Conservation (phyloP, 164 flowering plant genomes). For the Kalanchoe fedtschenkoi region DNA sequence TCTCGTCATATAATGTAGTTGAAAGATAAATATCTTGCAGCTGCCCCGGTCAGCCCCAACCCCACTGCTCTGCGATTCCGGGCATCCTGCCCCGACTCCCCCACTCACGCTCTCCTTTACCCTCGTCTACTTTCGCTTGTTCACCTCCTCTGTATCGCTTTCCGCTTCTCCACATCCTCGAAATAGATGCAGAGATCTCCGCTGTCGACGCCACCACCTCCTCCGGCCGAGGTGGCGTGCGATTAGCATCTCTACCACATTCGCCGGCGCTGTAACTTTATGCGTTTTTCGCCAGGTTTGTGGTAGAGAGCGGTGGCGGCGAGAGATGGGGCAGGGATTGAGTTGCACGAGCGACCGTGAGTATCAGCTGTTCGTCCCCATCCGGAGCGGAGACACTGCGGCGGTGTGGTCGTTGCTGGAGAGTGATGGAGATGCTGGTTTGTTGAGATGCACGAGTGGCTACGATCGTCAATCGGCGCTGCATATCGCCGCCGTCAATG, state of each 20-base stretch:
- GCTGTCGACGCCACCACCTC: neutral
- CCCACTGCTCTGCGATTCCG: no score
- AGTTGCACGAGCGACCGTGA: slow-evolving; percentile 50
- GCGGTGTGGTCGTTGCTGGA: slow-evolving; percentile 23
- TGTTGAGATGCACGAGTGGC: slow-evolving; percentile 23
- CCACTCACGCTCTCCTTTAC: no score
- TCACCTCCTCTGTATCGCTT: no score
- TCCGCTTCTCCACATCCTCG: no score
- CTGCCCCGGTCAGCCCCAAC: no score
- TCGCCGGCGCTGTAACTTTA: neutral
- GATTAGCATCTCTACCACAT: neutral
- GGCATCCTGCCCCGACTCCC: no score
- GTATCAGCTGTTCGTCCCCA: slow-evolving; percentile 47
- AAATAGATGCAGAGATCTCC: neutral
- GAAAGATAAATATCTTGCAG: no score
- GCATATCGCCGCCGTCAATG: slow-evolving; percentile 66
- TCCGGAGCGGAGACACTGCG: slow-evolving; percentile 38
- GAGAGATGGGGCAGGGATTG: slow-evolving; percentile 78
- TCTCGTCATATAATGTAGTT: no score
- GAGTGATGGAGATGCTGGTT: slow-evolving; percentile 28
- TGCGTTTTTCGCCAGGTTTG: neutral
- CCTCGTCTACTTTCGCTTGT: no score
- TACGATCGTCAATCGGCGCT: slow-evolving; percentile 49
- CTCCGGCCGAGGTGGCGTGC: neutral
- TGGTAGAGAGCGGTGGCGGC: no score